Conservation (phyloP, 169 alveolate species). For the Pseudocohnilembus persalinus region DNA sequence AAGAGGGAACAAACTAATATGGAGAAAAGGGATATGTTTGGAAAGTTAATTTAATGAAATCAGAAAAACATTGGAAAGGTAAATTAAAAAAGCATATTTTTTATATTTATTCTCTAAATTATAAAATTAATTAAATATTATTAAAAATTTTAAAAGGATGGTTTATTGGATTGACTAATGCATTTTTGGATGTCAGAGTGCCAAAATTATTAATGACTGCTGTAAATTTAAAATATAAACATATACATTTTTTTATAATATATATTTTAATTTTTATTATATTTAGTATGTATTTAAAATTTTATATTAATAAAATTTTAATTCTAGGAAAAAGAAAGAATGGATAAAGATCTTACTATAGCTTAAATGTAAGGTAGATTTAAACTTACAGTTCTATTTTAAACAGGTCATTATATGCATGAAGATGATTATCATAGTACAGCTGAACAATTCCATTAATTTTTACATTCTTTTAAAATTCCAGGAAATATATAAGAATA, state of each 20-base stretch:
- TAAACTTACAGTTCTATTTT: constrained; percentile 75
- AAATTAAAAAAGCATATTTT: too few species aligned
- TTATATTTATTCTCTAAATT: neutral
- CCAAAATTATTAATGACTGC: constrained; percentile 83
- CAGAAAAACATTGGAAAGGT: constrained; percentile 78
- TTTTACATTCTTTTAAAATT: constrained; percentile 41
- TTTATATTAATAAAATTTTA: too few species aligned
- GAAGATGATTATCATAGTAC: constrained; percentile 79
- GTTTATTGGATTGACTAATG: constrained; percentile 85
- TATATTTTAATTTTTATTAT: too few species aligned
- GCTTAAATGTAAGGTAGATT: constrained; percentile 92
- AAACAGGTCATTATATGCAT: constrained; percentile 86
- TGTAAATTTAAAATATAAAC: neutral
- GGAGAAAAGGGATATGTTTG: constrained; percentile 70
- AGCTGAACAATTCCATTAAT: constrained; percentile 36
- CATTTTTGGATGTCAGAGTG: constrained; percentile 69
- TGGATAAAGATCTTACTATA: constrained; percentile 87
- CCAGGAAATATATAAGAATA: constrained; percentile 5
- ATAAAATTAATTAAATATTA: too few species aligned
- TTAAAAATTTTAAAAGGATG: constrained; percentile 58
- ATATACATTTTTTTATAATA: too few species aligned
- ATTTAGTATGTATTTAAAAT: too few species aligned
- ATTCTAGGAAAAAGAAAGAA: constrained; percentile 84
- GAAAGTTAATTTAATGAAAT: constrained; percentile 82
- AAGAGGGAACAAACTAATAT: constrained; percentile 50